Evolutionary conservation across 140 eudicot genomes (phyloP), one percentile per base, ranked within the genome.

Genomic region (Oenanthe javanica): DNA sequence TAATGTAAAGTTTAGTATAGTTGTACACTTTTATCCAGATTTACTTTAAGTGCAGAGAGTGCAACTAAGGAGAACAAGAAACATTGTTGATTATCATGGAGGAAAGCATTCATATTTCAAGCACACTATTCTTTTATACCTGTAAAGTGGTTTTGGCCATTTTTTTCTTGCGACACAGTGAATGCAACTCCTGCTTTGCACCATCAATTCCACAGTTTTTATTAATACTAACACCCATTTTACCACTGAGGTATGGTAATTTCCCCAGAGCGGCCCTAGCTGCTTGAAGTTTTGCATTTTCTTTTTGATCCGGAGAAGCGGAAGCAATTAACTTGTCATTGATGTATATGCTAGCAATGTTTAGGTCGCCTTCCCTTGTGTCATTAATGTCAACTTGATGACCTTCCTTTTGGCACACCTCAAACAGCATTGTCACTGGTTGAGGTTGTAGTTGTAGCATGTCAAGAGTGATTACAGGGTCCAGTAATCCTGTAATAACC

Each of bases 111-210:
- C 15, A 10, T 66, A 27, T 66, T 66, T 5, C 38, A n/a, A 70
- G 13, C 14, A 61, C 70, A 63, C 25, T 43, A 27, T 45, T 45
- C 72, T 21, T 8, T 10, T 84, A 80, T 87, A 94, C 97, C 83
- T 86, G 87, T 91, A 94, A 66, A 46, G 78, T 40, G 98, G 96
- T 69, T 84, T 89, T 21, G 86, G 88, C 98, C 98, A 93, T 31
- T 67, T 82, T 82, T 85, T 82, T 90, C 83, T 84, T 91, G 73
- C 88, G 82, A 79, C 97, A 90, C 21, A 91, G 75, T 80, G 86
- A 90, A 72, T 79, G 84, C 64, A 94, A 80, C 86, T 92, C 91
- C 75, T 82, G 91, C 74, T 94, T 94, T 21, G 93, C 94, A 9
- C 88, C 87, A 84, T 89, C 90, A 77, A 87, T 79, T 81, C 89